Conservation (phyloP, 805 yeast species). For the Wickerhamiella vanderwaltii region DNA sequence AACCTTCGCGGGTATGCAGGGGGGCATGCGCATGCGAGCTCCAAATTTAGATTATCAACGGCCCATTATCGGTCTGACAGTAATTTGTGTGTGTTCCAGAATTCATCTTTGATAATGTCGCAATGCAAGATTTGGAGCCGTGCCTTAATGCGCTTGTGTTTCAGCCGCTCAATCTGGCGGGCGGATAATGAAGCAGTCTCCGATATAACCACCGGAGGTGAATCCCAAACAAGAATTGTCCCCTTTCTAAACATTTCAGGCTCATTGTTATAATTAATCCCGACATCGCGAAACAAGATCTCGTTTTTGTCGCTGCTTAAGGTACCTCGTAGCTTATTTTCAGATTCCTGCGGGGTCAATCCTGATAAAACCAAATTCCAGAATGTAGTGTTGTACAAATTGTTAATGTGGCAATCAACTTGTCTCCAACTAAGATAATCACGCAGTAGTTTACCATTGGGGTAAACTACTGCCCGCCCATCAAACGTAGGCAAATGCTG, state of each 20-base stretch:
- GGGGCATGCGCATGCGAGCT: too few species aligned
- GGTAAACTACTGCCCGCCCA: conserved; percentile 80
- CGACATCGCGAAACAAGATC: conserved; percentile 61
- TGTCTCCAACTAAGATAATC: conserved; percentile 93
- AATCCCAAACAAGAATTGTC: conserved; percentile 45
- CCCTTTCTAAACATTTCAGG: conserved; percentile 85
- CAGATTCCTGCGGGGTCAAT: conserved; percentile 68
- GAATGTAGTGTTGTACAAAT: conserved; percentile 82
- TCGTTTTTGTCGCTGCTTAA: conserved; percentile 79
- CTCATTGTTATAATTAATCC: conserved; percentile 83
- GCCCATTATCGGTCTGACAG: not conserved
- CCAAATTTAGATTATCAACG: not conserved
- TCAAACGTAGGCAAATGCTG: conserved; percentile 75
- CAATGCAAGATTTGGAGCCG: conserved; percentile 37
- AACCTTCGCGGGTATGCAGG: too few species aligned
- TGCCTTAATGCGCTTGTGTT: conserved; percentile 40
- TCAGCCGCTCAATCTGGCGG: conserved; percentile 40
- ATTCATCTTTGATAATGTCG: conserved; percentile 51
- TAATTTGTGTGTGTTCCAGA: conserved; percentile 35
- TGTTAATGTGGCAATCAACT: conserved; percentile 90
- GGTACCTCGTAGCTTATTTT: conserved; percentile 59
- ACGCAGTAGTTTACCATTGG: conserved; percentile 44
- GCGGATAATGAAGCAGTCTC: conserved; percentile 22
- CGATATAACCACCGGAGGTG: conserved; percentile 17
- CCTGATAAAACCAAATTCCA: conserved; percentile 73